phyloP scores from a whole-genome alignment of 2,329 filamentous ascomycete genomes.

The Clarireedia sp. region DNA sequence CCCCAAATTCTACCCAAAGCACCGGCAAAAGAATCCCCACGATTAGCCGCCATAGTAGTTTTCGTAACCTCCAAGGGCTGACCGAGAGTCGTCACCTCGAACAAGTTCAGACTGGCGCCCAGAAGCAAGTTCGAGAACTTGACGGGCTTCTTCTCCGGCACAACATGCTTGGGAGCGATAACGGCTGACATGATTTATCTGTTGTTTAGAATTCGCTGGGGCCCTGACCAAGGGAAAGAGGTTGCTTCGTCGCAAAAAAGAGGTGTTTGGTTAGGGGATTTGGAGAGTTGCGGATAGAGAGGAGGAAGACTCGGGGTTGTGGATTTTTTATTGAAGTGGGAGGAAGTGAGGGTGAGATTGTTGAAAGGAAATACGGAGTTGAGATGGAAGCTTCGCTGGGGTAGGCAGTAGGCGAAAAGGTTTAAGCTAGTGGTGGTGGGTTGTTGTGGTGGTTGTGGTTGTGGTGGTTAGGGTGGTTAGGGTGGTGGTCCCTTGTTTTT shows the following conservation, averaged over 20 bases:
- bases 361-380: background rate
- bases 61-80: constrained; percentile 97
- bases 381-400: background rate
- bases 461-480: background rate
- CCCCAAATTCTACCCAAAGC: constrained; percentile 85
- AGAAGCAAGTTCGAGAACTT: constrained; percentile 97
- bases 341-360: background rate
- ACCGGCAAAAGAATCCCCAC: constrained; percentile 74
- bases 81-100: constrained; percentile 48
- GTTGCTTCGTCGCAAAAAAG: constrained; percentile 68
- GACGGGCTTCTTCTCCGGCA: constrained; percentile 93
- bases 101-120: constrained; percentile 31
- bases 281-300: background rate
- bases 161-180: constrained; percentile 37
- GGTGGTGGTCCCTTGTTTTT: background rate
- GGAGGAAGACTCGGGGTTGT: background rate
- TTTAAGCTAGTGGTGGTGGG: background rate
- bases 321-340: background rate
- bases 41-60: constrained; percentile 98
- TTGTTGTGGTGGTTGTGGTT: background rate
- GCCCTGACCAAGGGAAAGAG: constrained; percentile 97
- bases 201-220: constrained; percentile 43
- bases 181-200: constrained; percentile 50
- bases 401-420: background rate
- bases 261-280: background rate